Conservation (phyloP, 768 basidiomycete species). For the Termitomyces sp. region DNA sequence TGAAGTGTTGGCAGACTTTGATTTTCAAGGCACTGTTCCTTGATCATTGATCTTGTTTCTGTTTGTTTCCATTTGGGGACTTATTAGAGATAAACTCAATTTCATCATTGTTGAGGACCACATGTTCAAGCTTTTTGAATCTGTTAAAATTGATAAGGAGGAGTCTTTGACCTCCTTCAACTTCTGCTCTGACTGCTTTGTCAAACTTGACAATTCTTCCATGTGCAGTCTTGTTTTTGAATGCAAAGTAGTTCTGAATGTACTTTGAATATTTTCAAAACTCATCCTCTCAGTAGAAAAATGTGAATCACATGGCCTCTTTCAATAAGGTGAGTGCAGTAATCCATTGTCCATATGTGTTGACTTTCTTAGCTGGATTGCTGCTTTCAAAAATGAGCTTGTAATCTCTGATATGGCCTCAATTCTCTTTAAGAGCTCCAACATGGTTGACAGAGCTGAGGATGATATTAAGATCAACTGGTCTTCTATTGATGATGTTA, state of each 20-base stretch:
- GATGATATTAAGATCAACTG: background rate
- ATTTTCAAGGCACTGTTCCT: too few species aligned
- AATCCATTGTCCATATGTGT: background rate
- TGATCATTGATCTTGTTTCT: background rate
- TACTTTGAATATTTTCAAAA: slow-evolving; percentile 6
- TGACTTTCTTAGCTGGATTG: background rate
- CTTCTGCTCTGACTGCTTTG: slow-evolving; percentile 17
- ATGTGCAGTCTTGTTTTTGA: slow-evolving; percentile 3
- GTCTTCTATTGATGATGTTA: background rate
- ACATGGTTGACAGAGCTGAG: background rate
- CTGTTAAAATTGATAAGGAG: slow-evolving; percentile 16
- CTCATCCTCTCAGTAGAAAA: slow-evolving; percentile 20
- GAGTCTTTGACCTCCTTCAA: slow-evolving; percentile 8
- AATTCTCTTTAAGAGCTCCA: background rate
- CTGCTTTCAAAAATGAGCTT: background rate
- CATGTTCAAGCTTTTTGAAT: background rate
- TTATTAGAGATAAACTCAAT: background rate
- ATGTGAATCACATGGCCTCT: slow-evolving; percentile 18
- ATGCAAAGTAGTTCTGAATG: slow-evolving; percentile 20
- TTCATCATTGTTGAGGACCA: slow-evolving; percentile 13
- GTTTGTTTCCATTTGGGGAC: background rate
- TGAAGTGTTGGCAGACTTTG: too few species aligned
- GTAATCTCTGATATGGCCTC: background rate
- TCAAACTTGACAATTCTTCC: slow-evolving; percentile 23
- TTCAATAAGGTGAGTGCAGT: slow-evolving; percentile 13